Evolutionary conservation across 192 early-diverging fungal genomes (phyloP), one percentile per base, ranked within the genome.

Genomic region (Pilobolus umbonatus): DNA sequence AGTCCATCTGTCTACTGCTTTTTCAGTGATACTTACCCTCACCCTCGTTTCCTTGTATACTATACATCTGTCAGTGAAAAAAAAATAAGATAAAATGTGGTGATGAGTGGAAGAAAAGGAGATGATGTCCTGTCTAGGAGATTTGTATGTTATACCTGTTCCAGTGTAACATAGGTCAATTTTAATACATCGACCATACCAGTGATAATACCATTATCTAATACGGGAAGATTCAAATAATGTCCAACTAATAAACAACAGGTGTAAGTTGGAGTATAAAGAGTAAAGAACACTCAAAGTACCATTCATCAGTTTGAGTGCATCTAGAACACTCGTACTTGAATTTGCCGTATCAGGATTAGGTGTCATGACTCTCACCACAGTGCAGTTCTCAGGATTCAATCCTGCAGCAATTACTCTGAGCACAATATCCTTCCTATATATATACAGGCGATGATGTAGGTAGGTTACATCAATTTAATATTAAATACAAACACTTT

Each of bases 311-410:
- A 81, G 81, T 60, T 83, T 86, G 46, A 91, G 70, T 2, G 88
- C 89, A 46, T 89, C 88, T 52, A 90, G 68, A 49, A 91, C 80
- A 29, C 84, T 83, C 51, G 81, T 87, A 59, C 64, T 62, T 22
- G 84, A 79, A 34, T 65, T 55, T 1, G 84, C 85, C 5, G 86
- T 86, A 64, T 91, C 89, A 1, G 89, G 89, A 50, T 88, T 81
- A 49, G 88, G 89, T 1, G 89, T 91, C 95, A 98, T 98, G 25
- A 98, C 95, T 42, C 95, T 88, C 17, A 96, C 89, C 15, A 96
- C 93, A 15, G 91, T 89, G 53, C 91, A 94, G 12, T 81, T 88
- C 47, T 77, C 78, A 15, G 95, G 92, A 43, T 94, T 87, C 56
- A 96, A 69, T 14, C 86, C 82, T 30, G 85, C 87, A 10, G 90